Base-by-base conservation (phyloP, 305 asterid genomes). In the Plantago rigida region DNA sequence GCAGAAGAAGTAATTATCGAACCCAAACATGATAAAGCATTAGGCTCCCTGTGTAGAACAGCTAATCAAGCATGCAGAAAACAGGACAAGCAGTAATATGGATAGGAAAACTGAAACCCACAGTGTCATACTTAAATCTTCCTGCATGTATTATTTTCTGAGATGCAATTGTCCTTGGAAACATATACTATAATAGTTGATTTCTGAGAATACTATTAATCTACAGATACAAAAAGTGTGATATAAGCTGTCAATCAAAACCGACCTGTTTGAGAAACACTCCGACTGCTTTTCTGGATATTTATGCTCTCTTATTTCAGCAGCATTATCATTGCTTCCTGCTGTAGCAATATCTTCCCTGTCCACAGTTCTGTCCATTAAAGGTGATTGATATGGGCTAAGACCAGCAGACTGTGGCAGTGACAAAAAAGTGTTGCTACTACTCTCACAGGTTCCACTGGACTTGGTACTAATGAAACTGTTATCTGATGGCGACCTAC, bases 401-500 rank as follows among this genome's bases (percentile, higher is more conserved):
- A 71, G 69, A 64, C 69, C 82, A 62, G 79, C 55, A 73, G 89
- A 83, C 57, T 77, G 87, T 67, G 94, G 82, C 61, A 76, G 59
- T 53, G 94, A 83, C 53, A 74, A 78, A 69, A 78, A 73, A 46
- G 91, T 78, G 49, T 72, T 69, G 79, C 79, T 75, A 68, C 83
- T 79, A 76, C 89, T 83, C 65, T 76, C 81, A 70, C 84, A 77
- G 63, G 99, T 92, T 69, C 76, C 87, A 60, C 94, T 78, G 57
- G 99, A 92, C 77, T 78, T 89, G 52, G 80, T 73, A 78, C 97
- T 92, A 74, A 81, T 70, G 65, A 86, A 79, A 83, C 99, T 92
- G 59, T 77, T 73, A 49, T 76, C 83, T 66, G 97, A 82, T 19
- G 88, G 84, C 59, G 72, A 59, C 63, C 66, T 69, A 73, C 82